Evolutionary conservation across 1,284 basidiomycete species (phyloP).

Genomic region (Ustilago sp.): DNA sequence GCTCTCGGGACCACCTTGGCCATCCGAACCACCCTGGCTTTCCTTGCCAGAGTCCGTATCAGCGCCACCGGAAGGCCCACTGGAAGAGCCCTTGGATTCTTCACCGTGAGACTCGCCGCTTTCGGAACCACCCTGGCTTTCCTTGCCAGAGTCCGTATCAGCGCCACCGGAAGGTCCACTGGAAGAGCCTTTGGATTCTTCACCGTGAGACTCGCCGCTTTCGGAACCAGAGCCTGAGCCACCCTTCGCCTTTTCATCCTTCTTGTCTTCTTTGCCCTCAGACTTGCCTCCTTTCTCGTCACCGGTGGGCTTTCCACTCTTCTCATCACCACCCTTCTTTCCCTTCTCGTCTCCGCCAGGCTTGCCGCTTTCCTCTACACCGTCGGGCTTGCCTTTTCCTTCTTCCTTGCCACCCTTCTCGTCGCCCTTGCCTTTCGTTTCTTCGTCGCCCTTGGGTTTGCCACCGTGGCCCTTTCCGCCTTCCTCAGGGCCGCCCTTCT

Average conservation of each 20-base stretch:
- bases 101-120: background rate
- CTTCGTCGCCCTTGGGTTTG: slow-evolving; percentile 8
- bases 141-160: background rate
- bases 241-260: background rate
- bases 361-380: slow-evolving; percentile 2
- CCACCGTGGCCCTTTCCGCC: background rate
- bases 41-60: background rate
- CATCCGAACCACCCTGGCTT: background rate
- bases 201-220: background rate
- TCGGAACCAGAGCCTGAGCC: no score
- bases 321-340: background rate
- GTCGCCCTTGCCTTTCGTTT: slow-evolving; percentile 3
- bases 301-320: slow-evolving; percentile 5
- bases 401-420: slow-evolving; percentile 1
- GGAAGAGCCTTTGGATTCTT: background rate
- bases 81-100: background rate
- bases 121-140: no score
- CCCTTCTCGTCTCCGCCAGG: slow-evolving; percentile 1
- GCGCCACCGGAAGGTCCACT: background rate
- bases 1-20: background rate
- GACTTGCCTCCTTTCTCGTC: slow-evolving; percentile 9
- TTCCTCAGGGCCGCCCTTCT: slow-evolving; percentile 10
- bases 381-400: background rate
- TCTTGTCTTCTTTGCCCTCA: background rate
- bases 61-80: background rate